Base-by-base conservation (phyloP, 805 yeast genomes). In the Suhomyces sp. region DNA sequence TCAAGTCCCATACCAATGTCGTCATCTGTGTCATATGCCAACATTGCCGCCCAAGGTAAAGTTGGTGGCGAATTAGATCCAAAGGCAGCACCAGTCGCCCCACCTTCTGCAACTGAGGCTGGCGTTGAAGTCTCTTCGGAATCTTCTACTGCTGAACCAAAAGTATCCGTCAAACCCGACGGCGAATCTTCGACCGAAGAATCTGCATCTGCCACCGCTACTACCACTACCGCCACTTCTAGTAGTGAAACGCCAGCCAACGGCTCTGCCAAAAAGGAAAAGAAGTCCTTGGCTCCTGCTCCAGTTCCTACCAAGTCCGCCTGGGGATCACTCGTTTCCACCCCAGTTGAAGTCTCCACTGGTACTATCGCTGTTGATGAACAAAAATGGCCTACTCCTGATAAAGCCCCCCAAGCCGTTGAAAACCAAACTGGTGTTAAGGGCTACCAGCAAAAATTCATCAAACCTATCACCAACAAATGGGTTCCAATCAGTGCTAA, bases 401-500 rank as follows among this genome's bases (percentile, higher is more conserved):
- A 63, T 38, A 44, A 48, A 25, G 40, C 53, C 36, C 30, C 38
- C 34, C 26, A 50, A 23, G n/a, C n/a, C n/a, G 43, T 47, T 24
- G 51, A 48, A 23, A 39, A 36, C 30, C 42, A 37, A 19, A 25
- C 42, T 12, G 36, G 25, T 29, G 28, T 34, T 26, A 42, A 42
- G 20, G 38, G 42, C 22, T 35, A 50, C 13, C 51, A 35, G 21
- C 65, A 58, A 38, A 65, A 65, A 43, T 63, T 65, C 44, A 59
- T 63, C 43, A 68, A 67, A 47, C 68, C 72, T 13, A 53, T 55
- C 43, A 62, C 68, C 33, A 66, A 56, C 44, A 65, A 68, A 44
- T 68, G 74, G 74, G 69, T 68, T 17, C 74, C 74, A 12, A 60
- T 68, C 36, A 56, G 46, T 37, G 72, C 71, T 20, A 68, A 68